Evolutionary conservation across 2,329 filamentous ascomycete genomes (phyloP).

Genomic region (Xylaria sp.): DNA sequence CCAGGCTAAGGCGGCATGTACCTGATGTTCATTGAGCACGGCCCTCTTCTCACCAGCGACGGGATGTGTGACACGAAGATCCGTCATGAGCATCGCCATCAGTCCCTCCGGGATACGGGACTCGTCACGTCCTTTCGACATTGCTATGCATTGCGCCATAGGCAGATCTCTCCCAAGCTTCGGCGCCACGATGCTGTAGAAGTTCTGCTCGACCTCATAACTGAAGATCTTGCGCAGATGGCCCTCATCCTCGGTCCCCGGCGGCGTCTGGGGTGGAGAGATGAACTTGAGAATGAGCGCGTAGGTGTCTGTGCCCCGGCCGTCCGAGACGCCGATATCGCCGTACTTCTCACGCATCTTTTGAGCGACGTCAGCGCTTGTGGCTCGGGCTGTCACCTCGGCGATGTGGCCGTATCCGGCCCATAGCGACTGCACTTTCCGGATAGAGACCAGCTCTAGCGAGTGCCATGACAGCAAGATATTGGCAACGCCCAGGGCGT

Average conservation of each 20-base stretch:
- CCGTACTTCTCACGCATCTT: constrained; percentile 15
- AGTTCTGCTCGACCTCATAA: constrained; percentile 62
- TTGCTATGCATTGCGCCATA: constrained; percentile 23
- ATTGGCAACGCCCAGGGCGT: constrained; percentile 34
- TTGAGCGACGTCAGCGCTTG: constrained; percentile 17
- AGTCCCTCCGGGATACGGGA: constrained; percentile 33
- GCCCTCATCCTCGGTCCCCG: constrained; percentile 47
- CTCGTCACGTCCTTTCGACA: constrained; percentile 20
- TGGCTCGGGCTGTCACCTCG: constrained; percentile 42
- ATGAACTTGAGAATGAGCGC: constrained; percentile 56
- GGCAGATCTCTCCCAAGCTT: constrained; percentile 34
- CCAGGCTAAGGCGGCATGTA: constrained; percentile 54
- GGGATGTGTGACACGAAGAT: constrained; percentile 49
- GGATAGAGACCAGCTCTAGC: constrained; percentile 37
- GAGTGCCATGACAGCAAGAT: constrained; percentile 37
- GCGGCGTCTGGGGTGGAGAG: constrained; percentile 39
- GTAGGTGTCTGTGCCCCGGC: constrained; percentile 25
- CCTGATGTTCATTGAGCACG: constrained; percentile 43
- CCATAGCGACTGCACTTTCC: constrained; percentile 42
- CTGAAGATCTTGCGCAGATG: constrained; percentile 61
- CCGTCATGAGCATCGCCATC: constrained; percentile 53
- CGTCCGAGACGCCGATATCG: constrained; percentile 7
- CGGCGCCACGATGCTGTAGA: constrained; percentile 54
- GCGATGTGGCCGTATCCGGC: constrained; percentile 54
- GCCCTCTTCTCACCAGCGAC: constrained; percentile 51